These are phyloP conservation scores for Colletotrichum coccodes DNA, from an alignment of 2,329 filamentous ascomycete genomes.

Conservation along the genomic window DNA sequence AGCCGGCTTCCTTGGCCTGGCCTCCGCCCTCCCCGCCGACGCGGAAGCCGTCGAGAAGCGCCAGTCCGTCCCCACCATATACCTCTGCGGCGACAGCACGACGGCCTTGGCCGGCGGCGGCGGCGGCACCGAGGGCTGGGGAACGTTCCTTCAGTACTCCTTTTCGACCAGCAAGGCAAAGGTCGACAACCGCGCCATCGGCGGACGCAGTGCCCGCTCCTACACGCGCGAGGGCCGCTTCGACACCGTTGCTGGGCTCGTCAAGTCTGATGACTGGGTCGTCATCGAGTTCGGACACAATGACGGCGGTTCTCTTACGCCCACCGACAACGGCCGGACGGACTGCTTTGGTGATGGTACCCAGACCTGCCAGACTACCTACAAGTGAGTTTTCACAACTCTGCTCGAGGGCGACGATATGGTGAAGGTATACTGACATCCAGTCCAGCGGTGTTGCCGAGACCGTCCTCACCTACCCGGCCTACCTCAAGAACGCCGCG, in stretches of 20 bases:
- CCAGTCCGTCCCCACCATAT: slow-evolving; percentile 50
- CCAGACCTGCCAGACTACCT: slow-evolving; percentile 63
- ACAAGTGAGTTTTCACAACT: slow-evolving; percentile 49
- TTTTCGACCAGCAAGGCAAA: slow-evolving; percentile 56
- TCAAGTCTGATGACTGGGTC: slow-evolving; percentile 71
- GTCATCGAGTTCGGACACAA: slow-evolving; percentile 81
- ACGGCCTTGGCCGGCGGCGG: slow-evolving; percentile 63
- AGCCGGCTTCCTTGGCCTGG: slow-evolving; percentile 24
- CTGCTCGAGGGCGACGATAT: not conserved
- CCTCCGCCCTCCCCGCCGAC: slow-evolving; percentile 35
- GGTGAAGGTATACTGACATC: slow-evolving; percentile 22
- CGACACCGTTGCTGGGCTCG: slow-evolving; percentile 60
- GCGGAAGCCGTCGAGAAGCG: slow-evolving; percentile 27
- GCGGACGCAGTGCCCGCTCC: slow-evolving; percentile 72
- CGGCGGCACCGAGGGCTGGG: slow-evolving; percentile 67
- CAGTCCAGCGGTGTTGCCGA: slow-evolving; percentile 52
- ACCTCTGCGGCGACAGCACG: slow-evolving; percentile 70
- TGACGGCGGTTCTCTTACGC: slow-evolving; percentile 68
- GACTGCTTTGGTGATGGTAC: slow-evolving; percentile 65
- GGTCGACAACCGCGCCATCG: slow-evolving; percentile 68
- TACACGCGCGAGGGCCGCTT: slow-evolving; percentile 76
- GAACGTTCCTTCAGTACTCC: slow-evolving; percentile 63
- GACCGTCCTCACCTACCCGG: slow-evolving; percentile 69
- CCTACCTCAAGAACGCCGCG: slow-evolving; percentile 68
- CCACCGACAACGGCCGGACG: slow-evolving; percentile 69